A percentile compares a stretch with the other conserved stretches of the same genome.
Evolutionary conservation across 768 basidiomycete genomes (phyloP).

Genomic region (Collybia sordida): DNA sequence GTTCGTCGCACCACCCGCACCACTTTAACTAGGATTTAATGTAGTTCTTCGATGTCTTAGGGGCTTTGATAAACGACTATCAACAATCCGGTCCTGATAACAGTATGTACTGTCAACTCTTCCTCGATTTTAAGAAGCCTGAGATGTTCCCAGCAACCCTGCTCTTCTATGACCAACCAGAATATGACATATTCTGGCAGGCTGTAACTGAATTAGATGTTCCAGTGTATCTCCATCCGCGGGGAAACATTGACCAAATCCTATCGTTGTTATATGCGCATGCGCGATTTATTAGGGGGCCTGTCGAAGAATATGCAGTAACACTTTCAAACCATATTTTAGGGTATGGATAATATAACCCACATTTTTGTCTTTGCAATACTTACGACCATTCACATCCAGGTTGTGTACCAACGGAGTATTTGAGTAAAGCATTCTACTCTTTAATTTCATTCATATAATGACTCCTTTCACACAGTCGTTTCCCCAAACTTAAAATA

Average conservation of each 20-base stretch:
- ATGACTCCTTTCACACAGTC: slow-evolving; percentile 20
- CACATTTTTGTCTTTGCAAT: neutral
- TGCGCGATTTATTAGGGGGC: slow-evolving; percentile 30
- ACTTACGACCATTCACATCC: neutral
- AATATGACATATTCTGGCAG: slow-evolving; percentile 38
- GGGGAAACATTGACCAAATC: slow-evolving; percentile 27
- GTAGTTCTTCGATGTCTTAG: slow-evolving; percentile 9
- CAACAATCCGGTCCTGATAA: slow-evolving; percentile 41
- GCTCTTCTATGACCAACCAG: slow-evolving; percentile 36
- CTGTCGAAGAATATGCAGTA: slow-evolving; percentile 35
- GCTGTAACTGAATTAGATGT: slow-evolving; percentile 36
- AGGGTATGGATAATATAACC: too few species aligned
- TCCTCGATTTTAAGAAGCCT: too few species aligned
- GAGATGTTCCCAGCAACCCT: slow-evolving; percentile 27
- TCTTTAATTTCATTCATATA: neutral
- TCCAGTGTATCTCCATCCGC: slow-evolving; percentile 39
- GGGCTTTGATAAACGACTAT: slow-evolving; percentile 42
- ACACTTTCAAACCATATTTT: slow-evolving; percentile 39
- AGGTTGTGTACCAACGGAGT: slow-evolving; percentile 19
- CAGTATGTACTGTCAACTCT: slow-evolving; percentile 17
- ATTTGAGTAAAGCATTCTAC: slow-evolving; percentile 29
- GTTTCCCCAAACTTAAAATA: slow-evolving; percentile 38
- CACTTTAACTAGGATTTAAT: neutral
- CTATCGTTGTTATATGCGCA: slow-evolving; percentile 25
- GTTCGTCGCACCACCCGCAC: slow-evolving; percentile 10